Conservation (phyloP, 2,329 filamentous ascomycete species). For the Sarocladiaceae sp. region DNA sequence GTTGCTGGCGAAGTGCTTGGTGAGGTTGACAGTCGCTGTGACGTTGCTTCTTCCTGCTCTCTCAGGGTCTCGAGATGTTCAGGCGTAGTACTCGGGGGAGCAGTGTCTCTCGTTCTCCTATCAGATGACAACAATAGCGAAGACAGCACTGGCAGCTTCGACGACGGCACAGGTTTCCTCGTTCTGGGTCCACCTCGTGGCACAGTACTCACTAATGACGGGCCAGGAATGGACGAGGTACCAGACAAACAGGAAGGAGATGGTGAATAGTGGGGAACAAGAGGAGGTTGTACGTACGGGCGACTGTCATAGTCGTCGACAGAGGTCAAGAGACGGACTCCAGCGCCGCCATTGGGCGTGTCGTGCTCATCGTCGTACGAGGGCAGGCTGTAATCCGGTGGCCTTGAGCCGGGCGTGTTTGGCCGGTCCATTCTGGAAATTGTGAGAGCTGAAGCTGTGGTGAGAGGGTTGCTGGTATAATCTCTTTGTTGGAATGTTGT, state of each 20-base stretch:
- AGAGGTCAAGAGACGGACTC: slow-evolving; percentile 58
- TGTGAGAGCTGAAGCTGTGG: too few species aligned
- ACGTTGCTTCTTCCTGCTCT: not conserved
- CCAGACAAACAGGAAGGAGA: slow-evolving; percentile 3
- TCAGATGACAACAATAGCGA: not conserved
- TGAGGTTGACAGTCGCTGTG: slow-evolving; percentile 2
- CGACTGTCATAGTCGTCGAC: slow-evolving; percentile 50
- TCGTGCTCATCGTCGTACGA: slow-evolving; percentile 46
- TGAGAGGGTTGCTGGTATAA: not conserved
- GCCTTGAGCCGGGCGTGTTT: slow-evolving; percentile 42
- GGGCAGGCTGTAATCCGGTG: slow-evolving; percentile 55
- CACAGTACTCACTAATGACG: not conserved
- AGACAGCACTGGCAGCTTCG: slow-evolving; percentile 8
- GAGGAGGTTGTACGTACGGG: slow-evolving; percentile 49
- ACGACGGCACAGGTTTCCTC: not conserved
- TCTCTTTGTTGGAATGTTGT: not conserved
- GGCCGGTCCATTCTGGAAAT: slow-evolving; percentile 52
- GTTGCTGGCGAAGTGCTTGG: not conserved
- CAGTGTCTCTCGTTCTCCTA: not conserved
- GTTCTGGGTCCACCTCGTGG: not conserved
- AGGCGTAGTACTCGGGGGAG: not conserved
- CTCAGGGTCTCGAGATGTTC: not conserved
- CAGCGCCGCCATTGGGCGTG: slow-evolving; percentile 43
- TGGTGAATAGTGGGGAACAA: too few species aligned
- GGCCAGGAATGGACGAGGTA: slow-evolving; percentile 3